Evolutionary conservation across 2,329 filamentous ascomycete species (phyloP).

Genomic region (Xylariaceae sp.): DNA sequence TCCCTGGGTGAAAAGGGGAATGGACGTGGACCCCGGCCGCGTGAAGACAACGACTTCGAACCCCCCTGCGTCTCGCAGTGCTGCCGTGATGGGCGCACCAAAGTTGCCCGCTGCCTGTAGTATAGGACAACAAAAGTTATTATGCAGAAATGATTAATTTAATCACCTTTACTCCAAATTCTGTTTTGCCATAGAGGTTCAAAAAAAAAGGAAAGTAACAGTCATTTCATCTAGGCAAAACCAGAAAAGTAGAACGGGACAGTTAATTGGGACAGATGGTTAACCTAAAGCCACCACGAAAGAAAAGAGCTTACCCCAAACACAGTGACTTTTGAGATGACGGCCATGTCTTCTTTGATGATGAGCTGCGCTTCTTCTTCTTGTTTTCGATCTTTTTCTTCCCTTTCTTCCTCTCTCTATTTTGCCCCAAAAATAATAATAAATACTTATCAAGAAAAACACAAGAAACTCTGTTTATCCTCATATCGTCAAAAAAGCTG

Average conservation of each 20-base stretch:
- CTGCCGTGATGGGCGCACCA: conserved; percentile 23
- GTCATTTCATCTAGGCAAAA: too few species aligned
- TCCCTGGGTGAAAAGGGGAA: conserved; percentile 19
- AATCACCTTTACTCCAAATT: not conserved
- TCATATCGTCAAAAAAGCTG: too few species aligned
- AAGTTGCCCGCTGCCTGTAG: conserved; percentile 27
- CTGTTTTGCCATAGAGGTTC: not conserved
- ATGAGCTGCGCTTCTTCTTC: too few species aligned
- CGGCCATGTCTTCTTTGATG: conserved; percentile 11
- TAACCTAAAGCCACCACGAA: not conserved
- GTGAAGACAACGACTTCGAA: conserved; percentile 25
- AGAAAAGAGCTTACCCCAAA: conserved; percentile 22
- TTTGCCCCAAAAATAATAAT: too few species aligned
- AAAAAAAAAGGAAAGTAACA: not conserved
- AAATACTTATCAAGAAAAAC: too few species aligned
- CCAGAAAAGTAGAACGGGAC: too few species aligned
- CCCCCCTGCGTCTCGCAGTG: conserved; percentile 20
- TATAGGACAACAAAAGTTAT: too few species aligned
- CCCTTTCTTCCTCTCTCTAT: too few species aligned
- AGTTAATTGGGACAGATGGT: too few species aligned
- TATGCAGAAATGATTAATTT: not conserved
- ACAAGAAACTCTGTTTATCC: too few species aligned
- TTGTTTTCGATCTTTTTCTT: too few species aligned
- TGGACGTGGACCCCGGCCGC: conserved; percentile 18
- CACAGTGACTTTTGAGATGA: conserved; percentile 23